Evolutionary conservation across 1,284 basidiomycete species (phyloP).

Genomic region (Trichosporon sp.): DNA sequence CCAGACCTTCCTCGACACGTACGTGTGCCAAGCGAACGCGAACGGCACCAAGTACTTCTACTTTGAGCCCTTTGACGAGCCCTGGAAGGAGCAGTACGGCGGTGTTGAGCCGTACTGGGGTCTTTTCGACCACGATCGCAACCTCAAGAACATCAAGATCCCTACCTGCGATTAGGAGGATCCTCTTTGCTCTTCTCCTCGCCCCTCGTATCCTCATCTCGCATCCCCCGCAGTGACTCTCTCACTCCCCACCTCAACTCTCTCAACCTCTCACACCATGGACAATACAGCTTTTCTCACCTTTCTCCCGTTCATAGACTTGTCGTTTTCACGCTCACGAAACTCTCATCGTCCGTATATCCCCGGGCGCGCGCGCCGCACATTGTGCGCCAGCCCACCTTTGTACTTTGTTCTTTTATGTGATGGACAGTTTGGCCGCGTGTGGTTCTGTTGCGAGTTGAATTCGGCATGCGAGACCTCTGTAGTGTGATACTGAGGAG

Average conservation of each 20-base stretch:
- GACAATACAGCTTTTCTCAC: background rate
- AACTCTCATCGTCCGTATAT: background rate
- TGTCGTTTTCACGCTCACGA: constrained; percentile 13
- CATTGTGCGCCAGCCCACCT: background rate
- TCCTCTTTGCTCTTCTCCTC: background rate
- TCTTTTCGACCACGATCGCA: constrained; percentile 63
- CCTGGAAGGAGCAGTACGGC: constrained; percentile 73
- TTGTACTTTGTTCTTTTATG: constrained; percentile 13
- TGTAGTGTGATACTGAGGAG: no score
- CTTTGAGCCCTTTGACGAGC: constrained; percentile 75
- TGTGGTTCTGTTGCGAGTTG: background rate
- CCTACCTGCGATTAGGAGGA: constrained; percentile 51
- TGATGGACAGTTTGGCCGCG: constrained; percentile 8
- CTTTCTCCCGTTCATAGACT: background rate
- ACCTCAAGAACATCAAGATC: constrained; percentile 58
- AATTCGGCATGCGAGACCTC: no score
- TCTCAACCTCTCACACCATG: background rate
- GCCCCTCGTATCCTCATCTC: background rate
- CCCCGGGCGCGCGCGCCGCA: background rate
- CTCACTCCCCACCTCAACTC: background rate
- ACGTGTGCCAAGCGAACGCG: constrained; percentile 81
- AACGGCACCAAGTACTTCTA: constrained; percentile 78
- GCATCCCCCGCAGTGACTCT: background rate
- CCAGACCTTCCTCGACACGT: constrained; percentile 71
- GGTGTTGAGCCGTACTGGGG: constrained; percentile 81